Evolutionary conservation across 768 basidiomycete genomes (phyloP), one percentile per base, ranked within the genome.

Genomic region (Leucosporidium scottii): DNA sequence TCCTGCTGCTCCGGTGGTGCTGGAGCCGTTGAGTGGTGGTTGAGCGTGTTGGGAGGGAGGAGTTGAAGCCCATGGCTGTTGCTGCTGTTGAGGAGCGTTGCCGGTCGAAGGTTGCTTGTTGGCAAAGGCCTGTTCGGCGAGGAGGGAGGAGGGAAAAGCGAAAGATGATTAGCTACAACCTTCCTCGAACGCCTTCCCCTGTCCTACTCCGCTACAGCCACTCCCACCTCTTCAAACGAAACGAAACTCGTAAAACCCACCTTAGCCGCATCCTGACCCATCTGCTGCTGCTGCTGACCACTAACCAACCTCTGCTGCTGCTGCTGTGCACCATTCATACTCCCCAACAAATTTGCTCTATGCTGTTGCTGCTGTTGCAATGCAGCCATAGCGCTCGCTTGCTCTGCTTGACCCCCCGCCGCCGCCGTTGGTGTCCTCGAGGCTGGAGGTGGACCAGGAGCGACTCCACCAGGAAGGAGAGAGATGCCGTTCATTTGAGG

Each of bases 371-470:
- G 71, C 30, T 65, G 67, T 27, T 65, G 64, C 36, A 72, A 49
- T 15, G 71, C 67, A 18, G 71, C 71, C 2, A 72, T 47, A 12
- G 71, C 71, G 54, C 71, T 72, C 59, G 71, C 71, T 65, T 72
- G 71, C 59, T 72, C 67, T 39, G 66, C 64, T 1, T 61, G 64
- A 1, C 59, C 51, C 20, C 62, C 47, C 59, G 4, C 28, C 17
- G 47, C 27, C 17, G n/a, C n/a, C n/a, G n/a, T n/a, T n/a, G n/a
- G n/a, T n/a, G n/a, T n/a, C n/a, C n/a, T n/a, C n/a, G 17, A 17
- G 28, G 30, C 56, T 48, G 34, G 10, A 34, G 34, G 34, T 34
- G 9, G 51, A 23, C 34, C 44, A 13, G 10, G 56, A 25, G 18
- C 57, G 55, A 13, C 55, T 51, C 48, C 56, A 23, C 25, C 64